Base-by-base conservation (phyloP, 352 stramenopile species). In the Halophytophthora polymorphica region DNA sequence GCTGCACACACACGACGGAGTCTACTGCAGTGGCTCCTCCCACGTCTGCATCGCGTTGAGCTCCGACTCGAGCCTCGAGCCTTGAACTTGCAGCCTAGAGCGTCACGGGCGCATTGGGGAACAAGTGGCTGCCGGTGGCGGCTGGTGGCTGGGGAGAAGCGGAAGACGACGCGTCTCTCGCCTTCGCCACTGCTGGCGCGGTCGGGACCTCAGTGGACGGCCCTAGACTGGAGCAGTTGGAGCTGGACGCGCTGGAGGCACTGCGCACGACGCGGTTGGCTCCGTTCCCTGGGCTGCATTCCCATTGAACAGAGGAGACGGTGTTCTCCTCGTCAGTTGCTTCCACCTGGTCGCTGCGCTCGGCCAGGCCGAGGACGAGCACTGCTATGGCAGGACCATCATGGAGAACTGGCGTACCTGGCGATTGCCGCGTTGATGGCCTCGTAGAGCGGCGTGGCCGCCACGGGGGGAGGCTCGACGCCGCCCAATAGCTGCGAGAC, bases 361-460 rank as follows among this genome's bases (percentile, higher is more conserved):
- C 8, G 25, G 4, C 25, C 25, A 31, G 25, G 25, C 8, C 25
- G 8, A 31, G 4, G 25, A 31, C 25, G 8, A 31, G 25, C 4
- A 31, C 25, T 4, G 4, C 25, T 10, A 61, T 19, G 15, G 6
- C 17, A 45, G 15, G 4, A 41, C 2, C n/a, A 42, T 22, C 23
- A 23, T 21, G 6, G 18, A 36, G 8, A n/a, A 7, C 14, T 10
- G 33, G 60, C 66, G 23, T 51, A 90, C 78, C 83, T 93, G 48
- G 64, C 63, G 57, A 85, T 84, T 11, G 78, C 81, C 2, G 63
- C 53, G 18, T 75, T 41, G 19, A 97, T 77, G 15, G 86, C 81
- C 43, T 94, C 81, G 61, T 97, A 97, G 8, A 97, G 63, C 3
- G 88, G 86, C 7, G 70, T 45, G 4, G 88, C 90, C 7, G 83